phyloP scores from a whole-genome alignment of 2,329 filamentous ascomycete species.

The Leptodontidium sp. region DNA sequence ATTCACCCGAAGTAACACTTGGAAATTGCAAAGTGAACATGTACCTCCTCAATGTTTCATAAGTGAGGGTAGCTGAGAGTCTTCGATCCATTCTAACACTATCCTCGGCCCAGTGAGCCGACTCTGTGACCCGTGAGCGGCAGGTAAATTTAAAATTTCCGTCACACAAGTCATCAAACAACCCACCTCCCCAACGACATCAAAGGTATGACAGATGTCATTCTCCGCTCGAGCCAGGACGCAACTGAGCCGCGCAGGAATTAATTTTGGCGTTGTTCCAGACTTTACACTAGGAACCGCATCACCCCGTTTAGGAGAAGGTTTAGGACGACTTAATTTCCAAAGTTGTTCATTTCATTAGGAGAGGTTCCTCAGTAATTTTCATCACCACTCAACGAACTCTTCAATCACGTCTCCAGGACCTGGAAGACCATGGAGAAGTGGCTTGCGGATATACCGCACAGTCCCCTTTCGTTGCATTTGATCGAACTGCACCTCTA shows the following conservation, averaged over 20 bases:
- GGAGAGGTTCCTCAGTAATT: not conserved
- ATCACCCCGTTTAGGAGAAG: too few relatives aligned
- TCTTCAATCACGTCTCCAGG: not conserved
- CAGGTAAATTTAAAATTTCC: too few relatives aligned
- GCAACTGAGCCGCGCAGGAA: too few relatives aligned
- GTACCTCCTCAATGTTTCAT: not conserved
- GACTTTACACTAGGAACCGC: too few relatives aligned
- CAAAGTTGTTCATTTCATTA: not conserved
- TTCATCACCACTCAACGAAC: not conserved
- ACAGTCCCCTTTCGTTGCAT: not conserved
- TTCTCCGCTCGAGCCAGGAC: too few relatives aligned
- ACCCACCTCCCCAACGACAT: too few relatives aligned
- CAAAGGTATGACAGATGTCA: too few relatives aligned
- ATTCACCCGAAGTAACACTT: not conserved
- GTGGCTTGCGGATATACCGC: not conserved
- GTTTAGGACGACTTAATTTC: not conserved
- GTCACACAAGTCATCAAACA: too few relatives aligned
- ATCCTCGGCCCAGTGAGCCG: too few relatives aligned
- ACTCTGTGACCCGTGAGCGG: too few relatives aligned
- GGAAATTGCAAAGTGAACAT: not conserved
- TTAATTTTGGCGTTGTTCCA: too few relatives aligned
- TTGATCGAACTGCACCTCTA: slow-evolving; percentile 11
- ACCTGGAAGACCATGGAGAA: not conserved
- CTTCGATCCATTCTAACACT: too few relatives aligned
- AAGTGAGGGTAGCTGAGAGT: not conserved